phyloP scores from a whole-genome alignment of 106 monocot species.

The Chionographis japonica region DNA sequence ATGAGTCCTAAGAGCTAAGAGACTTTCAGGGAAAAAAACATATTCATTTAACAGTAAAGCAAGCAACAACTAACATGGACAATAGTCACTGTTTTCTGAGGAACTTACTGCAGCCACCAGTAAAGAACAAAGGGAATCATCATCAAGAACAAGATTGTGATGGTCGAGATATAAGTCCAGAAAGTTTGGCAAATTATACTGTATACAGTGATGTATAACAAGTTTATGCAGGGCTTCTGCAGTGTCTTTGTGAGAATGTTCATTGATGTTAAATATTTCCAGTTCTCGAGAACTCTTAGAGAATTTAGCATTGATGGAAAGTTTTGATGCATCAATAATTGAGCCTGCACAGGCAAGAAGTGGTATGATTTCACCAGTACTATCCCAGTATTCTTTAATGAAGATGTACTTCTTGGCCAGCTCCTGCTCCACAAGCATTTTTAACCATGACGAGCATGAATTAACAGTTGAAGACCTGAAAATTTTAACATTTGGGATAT shows the following conservation, averaged over 20 bases:
- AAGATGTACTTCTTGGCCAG: conserved; percentile 81
- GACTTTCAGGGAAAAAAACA: too few relatives aligned
- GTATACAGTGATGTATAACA: conserved; percentile 49
- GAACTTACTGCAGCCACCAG: conserved; percentile 80
- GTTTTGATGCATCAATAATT: conserved; percentile 20
- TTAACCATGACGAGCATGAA: conserved; percentile 58
- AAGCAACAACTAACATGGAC: conserved; percentile 12
- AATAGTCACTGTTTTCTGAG: conserved; percentile 6
- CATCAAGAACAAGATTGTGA: conserved; percentile 50
- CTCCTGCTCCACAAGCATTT: conserved; percentile 61
- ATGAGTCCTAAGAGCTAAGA: too few relatives aligned
- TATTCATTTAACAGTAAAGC: neutral
- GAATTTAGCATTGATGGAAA: neutral
- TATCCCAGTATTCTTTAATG: conserved; percentile 75
- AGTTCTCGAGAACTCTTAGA: conserved; percentile 26
- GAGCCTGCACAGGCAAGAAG: conserved; percentile 67
- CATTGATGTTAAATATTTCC: conserved; percentile 13
- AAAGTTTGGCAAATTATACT: conserved; percentile 61
- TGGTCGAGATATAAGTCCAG: conserved; percentile 87
- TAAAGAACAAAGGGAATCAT: conserved; percentile 38
- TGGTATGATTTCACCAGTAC: conserved; percentile 47
- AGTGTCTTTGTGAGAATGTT: conserved; percentile 22
- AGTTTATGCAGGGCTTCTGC: conserved; percentile 64
- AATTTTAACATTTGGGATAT: conserved; percentile 66
- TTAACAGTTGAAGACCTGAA: conserved; percentile 37